Conservation (phyloP, 768 basidiomycete species). For the Panaeolus papilionaceus region DNA sequence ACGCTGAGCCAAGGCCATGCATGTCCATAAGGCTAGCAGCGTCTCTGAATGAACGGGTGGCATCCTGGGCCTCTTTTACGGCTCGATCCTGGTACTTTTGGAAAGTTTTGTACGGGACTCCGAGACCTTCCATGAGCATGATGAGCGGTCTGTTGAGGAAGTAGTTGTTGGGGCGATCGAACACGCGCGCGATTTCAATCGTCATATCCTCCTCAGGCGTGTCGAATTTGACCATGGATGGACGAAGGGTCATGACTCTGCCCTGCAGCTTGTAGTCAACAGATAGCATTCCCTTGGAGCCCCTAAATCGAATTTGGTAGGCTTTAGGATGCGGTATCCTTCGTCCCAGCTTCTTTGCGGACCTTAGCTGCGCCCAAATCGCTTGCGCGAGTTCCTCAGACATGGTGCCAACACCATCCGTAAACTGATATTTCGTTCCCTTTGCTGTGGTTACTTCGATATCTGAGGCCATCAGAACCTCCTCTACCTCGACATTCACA, state of each 20-base stretch:
- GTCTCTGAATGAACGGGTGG: constrained; percentile 46
- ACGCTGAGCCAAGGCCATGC: constrained; percentile 64
- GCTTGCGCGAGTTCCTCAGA: constrained; percentile 58
- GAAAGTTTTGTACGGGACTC: constrained; percentile 61
- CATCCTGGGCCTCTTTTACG: constrained; percentile 50
- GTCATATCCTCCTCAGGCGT: constrained; percentile 43
- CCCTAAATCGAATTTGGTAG: constrained; percentile 65
- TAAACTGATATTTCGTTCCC: constrained; percentile 54
- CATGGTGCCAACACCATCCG: constrained; percentile 75
- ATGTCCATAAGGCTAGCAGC: constrained; percentile 59
- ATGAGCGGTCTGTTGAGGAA: constrained; percentile 70
- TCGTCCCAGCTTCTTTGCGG: constrained; percentile 41
- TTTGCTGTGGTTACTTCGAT: constrained; percentile 32
- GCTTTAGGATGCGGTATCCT: constrained; percentile 50
- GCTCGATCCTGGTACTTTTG: constrained; percentile 57
- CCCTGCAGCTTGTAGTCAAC: constrained; percentile 61
- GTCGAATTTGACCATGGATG: constrained; percentile 75
- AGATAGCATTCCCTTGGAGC: constrained; percentile 69
- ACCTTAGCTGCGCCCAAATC: constrained; percentile 50
- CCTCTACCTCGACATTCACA: constrained; percentile 52
- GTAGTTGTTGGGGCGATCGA: constrained; percentile 63
- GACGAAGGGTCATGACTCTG: constrained; percentile 55
- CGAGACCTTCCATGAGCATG: constrained; percentile 67
- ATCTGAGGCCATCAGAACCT: constrained; percentile 50
- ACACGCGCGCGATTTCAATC: constrained; percentile 71